Evolutionary conservation across 2,329 filamentous ascomycete genomes (phyloP).

Genomic region (Endoconidiophora laricicola): DNA sequence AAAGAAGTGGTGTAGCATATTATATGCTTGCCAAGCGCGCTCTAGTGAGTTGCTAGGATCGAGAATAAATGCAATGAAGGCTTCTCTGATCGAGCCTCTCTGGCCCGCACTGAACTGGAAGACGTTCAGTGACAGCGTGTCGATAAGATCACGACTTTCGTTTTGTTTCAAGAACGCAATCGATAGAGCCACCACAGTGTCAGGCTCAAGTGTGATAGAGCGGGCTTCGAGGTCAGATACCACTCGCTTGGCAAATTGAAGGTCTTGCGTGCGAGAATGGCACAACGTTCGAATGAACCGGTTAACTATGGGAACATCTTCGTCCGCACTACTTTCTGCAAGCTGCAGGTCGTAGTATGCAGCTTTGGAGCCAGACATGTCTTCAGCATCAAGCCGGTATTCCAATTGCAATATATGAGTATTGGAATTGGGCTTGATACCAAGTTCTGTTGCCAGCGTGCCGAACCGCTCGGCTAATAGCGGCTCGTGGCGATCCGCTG

Average conservation of each 20-base stretch:
- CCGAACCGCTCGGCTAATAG: conserved; percentile 61
- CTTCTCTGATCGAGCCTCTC: conserved; percentile 46
- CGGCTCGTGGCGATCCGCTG: conserved; percentile 51
- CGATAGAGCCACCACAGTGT: conserved; percentile 59
- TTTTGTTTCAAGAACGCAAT: conserved; percentile 57
- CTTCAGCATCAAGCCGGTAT: conserved; percentile 55
- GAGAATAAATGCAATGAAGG: conserved; percentile 51
- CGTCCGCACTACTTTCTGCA: conserved; percentile 32
- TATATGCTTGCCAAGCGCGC: conserved; percentile 47
- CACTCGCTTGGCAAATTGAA: conserved; percentile 56
- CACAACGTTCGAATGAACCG: conserved; percentile 55
- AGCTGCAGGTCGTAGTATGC: conserved; percentile 47
- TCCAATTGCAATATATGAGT: conserved; percentile 63
- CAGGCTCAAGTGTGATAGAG: conserved; percentile 50
- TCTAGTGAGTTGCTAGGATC: conserved; percentile 45
- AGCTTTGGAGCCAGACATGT: conserved; percentile 51
- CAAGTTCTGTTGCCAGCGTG: conserved; percentile 45
- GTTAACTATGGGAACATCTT: conserved; percentile 51
- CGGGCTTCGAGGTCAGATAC: conserved; percentile 57
- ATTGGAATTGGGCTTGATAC: conserved; percentile 47
- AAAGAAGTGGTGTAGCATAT: conserved; percentile 49
- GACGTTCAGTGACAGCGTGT: conserved; percentile 62
- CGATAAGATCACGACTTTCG: conserved; percentile 63
- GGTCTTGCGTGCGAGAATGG: conserved; percentile 39
- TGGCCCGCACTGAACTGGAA: conserved; percentile 55